Base-by-base conservation (phyloP, 108 stramenopile genomes). In the Asterionellopsis glacialis region DNA sequence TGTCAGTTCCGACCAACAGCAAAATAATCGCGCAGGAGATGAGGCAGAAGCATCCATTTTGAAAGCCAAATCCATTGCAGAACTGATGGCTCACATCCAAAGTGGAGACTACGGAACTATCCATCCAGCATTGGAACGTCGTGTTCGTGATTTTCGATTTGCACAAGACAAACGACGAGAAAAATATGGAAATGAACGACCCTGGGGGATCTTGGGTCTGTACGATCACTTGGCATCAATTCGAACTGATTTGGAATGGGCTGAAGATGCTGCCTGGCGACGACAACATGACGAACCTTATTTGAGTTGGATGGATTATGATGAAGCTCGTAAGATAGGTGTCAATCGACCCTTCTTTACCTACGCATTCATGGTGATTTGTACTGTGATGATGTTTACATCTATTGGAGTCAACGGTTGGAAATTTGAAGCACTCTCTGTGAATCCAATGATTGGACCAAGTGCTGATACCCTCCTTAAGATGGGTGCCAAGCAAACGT, bases 381-480 rank as follows among this genome's bases (percentile, higher is more conserved):
- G 89, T 60, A 80, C 84, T 13, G 61, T 62, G 10, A 63, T 91
- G 43, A 53, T 94, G 68, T 44, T 90, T 38, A 80, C 74, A 15
- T 71, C 76, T 39, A 62, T 83, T 50, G 83, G 68, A 18, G 51
- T 90, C 10, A 91, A 91, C 52, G 86, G 74, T 4, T 94, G 93
- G 93, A 67, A 71, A 45, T 59, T 95, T 23, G 97, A 91, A 52
- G 76, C 89, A 14, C 61, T 96, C 14, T 67, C 43, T 28, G 78
- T 88, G 14, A 98, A 98, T 70, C 95, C 95, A 13, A 70, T 95
- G 75, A 78, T 93, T 23, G 97, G 97, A 0, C 93, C 95, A 1
- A 77, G 74, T 45, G 81, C 81, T 39, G 81, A 94, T 23, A 93
- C 93, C 14, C 69, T 98, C 50, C 55, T 95, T 41, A 51, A 74